Base-by-base conservation (phyloP, 2,329 filamentous ascomycete genomes). In the Macrophomina pseudophaseolina region DNA sequence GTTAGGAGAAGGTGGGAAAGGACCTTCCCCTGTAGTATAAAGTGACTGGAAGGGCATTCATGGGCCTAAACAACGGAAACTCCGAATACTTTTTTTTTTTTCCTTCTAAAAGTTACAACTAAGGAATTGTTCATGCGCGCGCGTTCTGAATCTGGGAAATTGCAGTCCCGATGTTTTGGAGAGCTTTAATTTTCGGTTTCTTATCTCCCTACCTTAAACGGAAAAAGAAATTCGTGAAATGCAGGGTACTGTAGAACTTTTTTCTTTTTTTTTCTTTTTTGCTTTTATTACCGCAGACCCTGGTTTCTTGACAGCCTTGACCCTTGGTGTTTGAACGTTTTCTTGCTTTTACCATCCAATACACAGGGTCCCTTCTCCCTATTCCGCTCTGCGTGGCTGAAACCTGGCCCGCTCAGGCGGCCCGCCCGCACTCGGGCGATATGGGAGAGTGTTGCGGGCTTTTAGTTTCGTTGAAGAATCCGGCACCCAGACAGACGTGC, bases 11-110 rank as follows among this genome's bases (percentile, higher is more conserved):
- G 46, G 23, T 33, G 35, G 14, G 12, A 23, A 32, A 38, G 11
- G 35, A 32, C 7, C 30, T 40, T 59, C 14, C 56, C 30, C 16
- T 62, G 44, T 62, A 62, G 30, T 62, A 62, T 62, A 62, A 40
- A 30, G 40, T 48, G 56, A 42, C n/a, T 62, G 58, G 32, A n/a
- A 49, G 42, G 23, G 3, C 32, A 12, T 62, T 2, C n/a, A 38
- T 38, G 42, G 44, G 6, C n/a, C n/a, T 35, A 8, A 38, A 33
- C 30, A 33, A 60, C 18, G n/a, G 38, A 28, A 62, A 35, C 44
- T 38, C 44, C 30, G 38, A 38, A 49, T 38, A 16, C 56, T 49
- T 51, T 48, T 38, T 23, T 49, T 51, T 48, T 38, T 23, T 35
- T 46, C 6, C 8, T 33, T 32, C 16, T 46, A 33, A 6, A 23